Conservation (phyloP, 345 rosid species). For the Adansonia digitata region DNA sequence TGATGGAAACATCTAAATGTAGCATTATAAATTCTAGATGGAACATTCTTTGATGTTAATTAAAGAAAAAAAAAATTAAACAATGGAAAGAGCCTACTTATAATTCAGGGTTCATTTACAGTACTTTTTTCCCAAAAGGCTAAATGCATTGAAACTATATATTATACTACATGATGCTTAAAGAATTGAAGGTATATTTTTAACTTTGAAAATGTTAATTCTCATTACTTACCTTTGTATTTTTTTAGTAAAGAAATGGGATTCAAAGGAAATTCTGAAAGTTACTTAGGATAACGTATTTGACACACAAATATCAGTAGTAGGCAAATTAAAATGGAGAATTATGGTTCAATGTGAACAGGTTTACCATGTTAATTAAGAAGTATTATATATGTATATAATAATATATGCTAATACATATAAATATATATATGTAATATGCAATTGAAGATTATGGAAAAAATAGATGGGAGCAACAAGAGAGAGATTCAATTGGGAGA, state of each 20-base stretch:
- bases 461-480: conserved; percentile 25
- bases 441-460: background rate
- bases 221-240: background rate
- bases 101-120: background rate
- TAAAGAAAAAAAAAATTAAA: background rate
- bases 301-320: conserved; percentile 1
- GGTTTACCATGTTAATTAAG: conserved; percentile 4
- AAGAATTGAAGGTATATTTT: background rate
- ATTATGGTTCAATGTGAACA: background rate
- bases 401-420: too few relatives aligned
- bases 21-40: background rate
- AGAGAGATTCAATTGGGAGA: conserved; percentile 7
- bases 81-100: background rate
- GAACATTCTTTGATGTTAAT: background rate
- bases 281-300: background rate
- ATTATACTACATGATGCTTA: background rate
- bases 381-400: background rate
- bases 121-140: background rate
- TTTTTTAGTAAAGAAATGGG: background rate
- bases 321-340: background rate
- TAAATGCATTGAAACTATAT: background rate
- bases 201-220: background rate
- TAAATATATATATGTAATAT: background rate
- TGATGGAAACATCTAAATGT: background rate
- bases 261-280: background rate